phyloP scores from a whole-genome alignment of 441 rosid species.

The Isatis lusitanica region DNA sequence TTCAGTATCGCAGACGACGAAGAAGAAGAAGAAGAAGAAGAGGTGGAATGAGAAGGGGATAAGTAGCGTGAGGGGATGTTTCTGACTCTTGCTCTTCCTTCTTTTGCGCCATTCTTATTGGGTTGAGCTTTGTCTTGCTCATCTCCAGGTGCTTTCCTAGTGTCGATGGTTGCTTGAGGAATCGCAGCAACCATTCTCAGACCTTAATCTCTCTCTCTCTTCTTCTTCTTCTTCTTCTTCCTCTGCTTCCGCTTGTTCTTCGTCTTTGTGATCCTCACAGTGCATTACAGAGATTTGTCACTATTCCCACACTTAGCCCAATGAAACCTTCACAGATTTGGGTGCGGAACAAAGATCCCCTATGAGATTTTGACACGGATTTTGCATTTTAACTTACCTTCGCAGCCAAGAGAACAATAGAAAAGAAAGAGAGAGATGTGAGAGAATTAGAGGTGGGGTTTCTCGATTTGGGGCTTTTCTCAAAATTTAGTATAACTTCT shows the following conservation, averaged over 20 bases:
- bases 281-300: constrained; percentile 37
- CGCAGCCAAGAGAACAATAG: constrained; percentile 4
- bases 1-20: constrained; percentile 34
- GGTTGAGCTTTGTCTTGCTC: constrained; percentile 4
- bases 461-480: not conserved
- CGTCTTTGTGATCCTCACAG: constrained; percentile 43
- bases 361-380: not conserved
- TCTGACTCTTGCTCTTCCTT: constrained; percentile 52
- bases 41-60: constrained; percentile 55
- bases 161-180: constrained; percentile 43
- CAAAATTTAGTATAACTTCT: too few relatives aligned
- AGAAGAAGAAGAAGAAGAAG: constrained; percentile 28
- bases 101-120: constrained; percentile 23
- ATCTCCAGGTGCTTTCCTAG: constrained; percentile 29
- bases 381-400: constrained; percentile 32
- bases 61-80: constrained; percentile 78
- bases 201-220: not conserved
- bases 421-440: not conserved
- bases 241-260: not conserved
- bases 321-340: too few relatives aligned
- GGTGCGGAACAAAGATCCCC: too few relatives aligned
- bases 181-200: constrained; percentile 63
- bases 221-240: constrained; percentile 7
- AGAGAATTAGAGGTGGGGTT: not conserved
- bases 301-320: not conserved